These are phyloP conservation scores for Ligustrum vulgare DNA, from an alignment of 257 asterid species.

Conservation along the genomic window DNA sequence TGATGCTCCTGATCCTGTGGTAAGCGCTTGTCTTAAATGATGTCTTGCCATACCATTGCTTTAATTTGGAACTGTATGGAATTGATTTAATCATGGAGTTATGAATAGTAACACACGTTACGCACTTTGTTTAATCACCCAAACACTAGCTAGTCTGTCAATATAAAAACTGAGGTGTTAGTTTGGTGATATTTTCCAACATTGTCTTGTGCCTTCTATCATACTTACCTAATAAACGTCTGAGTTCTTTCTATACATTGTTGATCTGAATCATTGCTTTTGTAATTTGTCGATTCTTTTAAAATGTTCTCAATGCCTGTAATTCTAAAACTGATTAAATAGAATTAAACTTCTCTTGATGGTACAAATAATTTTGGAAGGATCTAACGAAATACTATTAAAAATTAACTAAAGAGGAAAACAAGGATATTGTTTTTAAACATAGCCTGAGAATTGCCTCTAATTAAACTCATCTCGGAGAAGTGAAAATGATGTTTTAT, in stretches of 20 bases:
- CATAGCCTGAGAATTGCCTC: background rate
- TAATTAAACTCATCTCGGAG: background rate
- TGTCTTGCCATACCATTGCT: background rate
- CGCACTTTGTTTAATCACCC: background rate
- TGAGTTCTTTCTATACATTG: background rate
- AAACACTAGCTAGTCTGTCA: background rate
- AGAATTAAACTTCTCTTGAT: background rate
- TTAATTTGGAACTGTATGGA: background rate
- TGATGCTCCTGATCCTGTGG: slow-evolving; percentile 81
- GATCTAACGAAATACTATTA: background rate
- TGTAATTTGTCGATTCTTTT: background rate
- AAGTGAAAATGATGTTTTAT: background rate
- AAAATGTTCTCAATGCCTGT: background rate
- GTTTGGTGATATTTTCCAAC: background rate
- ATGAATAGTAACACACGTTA: background rate
- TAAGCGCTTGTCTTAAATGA: slow-evolving; percentile 31
- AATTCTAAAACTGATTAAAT: background rate
- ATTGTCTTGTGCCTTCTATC: slow-evolving; percentile 12
- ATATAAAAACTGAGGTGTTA: background rate
- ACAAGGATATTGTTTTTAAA: background rate
- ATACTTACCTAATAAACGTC: background rate
- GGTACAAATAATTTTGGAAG: background rate
- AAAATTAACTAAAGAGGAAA: background rate
- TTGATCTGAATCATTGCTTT: background rate
- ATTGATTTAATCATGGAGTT: background rate